A percentile compares a stretch with the other conserved stretches of the same genome.
These are phyloP conservation scores for Volvox africanus DNA, from an alignment of 139 green algal genomes.

Conservation along the genomic window DNA sequence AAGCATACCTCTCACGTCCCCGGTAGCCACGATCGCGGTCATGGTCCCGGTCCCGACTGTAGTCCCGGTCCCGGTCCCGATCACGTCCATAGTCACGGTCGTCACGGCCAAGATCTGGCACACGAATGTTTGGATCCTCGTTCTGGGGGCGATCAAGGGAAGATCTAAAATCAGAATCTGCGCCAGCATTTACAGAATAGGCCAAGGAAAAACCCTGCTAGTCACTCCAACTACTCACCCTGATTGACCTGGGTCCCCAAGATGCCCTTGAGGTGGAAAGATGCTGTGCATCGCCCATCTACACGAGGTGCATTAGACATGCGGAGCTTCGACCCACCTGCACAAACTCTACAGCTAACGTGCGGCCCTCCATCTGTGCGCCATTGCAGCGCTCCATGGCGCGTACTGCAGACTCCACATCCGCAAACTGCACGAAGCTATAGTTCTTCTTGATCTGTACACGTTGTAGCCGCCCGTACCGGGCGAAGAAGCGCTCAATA, in stretches of 20 bases:
- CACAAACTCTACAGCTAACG: slow-evolving; percentile 80
- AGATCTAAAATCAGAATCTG: too few relatives aligned
- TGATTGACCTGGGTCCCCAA: too few relatives aligned
- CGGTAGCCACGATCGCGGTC: neutral
- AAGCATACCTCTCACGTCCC: neutral
- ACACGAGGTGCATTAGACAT: neutral
- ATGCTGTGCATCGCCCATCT: neutral
- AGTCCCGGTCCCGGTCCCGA: neutral
- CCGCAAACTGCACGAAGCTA: slow-evolving; percentile 82
- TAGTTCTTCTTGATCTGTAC: slow-evolving; percentile 82
- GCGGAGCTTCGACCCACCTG: slow-evolving; percentile 8
- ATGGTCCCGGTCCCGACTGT: neutral
- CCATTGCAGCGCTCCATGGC: slow-evolving; percentile 71
- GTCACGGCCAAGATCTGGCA: neutral
- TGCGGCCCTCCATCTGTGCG: slow-evolving; percentile 63
- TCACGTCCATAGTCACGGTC: neutral
- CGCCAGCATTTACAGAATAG: too few relatives aligned
- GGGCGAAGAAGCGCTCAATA: slow-evolving; percentile 79
- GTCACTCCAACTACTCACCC: too few relatives aligned
- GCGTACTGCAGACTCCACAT: slow-evolving; percentile 69
- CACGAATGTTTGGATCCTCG: slow-evolving; percentile 42
- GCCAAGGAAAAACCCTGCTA: too few relatives aligned
- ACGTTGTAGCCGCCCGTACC: slow-evolving; percentile 64
- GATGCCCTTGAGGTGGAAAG: neutral
- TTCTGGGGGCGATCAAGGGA: slow-evolving; percentile 23